These are phyloP conservation scores for Phlyctochytrium arcticum DNA, from an alignment of 192 early-diverging fungal genomes.

Conservation along the genomic window DNA sequence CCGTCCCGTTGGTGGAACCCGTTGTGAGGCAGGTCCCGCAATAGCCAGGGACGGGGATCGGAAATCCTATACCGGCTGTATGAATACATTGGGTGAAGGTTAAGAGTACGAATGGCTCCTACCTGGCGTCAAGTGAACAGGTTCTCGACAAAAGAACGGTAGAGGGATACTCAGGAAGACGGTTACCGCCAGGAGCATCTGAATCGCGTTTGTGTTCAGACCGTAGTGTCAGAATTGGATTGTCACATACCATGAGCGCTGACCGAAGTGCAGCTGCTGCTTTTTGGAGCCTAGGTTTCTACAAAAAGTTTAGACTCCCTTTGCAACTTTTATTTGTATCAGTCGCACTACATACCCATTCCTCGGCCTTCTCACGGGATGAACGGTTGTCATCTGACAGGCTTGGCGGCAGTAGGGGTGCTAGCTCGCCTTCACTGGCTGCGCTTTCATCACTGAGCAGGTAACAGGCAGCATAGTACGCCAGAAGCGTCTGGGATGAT, in stretches of 20 bases:
- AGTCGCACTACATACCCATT: slow-evolving; percentile 9
- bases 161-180: slow-evolving; percentile 9
- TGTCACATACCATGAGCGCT: neutral
- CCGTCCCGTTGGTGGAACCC: slow-evolving; percentile 9
- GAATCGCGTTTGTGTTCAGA: neutral
- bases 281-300: neutral
- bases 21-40: slow-evolving; percentile 12
- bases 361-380: neutral
- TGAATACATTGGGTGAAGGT: neutral
- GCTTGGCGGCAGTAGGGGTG: neutral
- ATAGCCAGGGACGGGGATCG: neutral
- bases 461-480: slow-evolving; percentile 3
- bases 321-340: neutral
- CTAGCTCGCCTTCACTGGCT: neutral
- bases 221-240: neutral
- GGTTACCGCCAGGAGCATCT: slow-evolving; percentile 21
- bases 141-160: neutral
- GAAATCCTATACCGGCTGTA: no score
- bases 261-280: slow-evolving; percentile 8
- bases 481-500: slow-evolving; percentile 7
- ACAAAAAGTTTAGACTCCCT: neutral
- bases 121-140: slow-evolving; percentile 5
- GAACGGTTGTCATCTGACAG: neutral
- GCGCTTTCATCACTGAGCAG: neutral
- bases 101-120: neutral